A percentile compares a stretch with the other conserved stretches of the same genome.
Conservation (phyloP, 1,284 basidiomycete species). For the Tilletia walkeri region DNA sequence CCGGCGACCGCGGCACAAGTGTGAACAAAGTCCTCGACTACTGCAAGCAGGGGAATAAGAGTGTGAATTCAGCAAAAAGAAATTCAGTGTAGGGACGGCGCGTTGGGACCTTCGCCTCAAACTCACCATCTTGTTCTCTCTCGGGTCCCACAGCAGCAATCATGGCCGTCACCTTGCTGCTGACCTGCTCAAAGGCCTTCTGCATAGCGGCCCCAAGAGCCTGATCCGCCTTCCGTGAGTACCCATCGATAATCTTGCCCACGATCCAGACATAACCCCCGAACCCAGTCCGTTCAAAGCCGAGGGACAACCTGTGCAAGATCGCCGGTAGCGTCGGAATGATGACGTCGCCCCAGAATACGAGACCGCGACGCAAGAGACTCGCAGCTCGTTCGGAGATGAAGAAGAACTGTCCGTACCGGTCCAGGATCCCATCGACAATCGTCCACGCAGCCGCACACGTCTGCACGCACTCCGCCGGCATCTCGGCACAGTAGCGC, state of each 20-base stretch:
- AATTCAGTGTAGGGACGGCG: conserved; percentile 72
- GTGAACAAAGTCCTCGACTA: conserved; percentile 91
- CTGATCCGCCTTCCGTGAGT: conserved; percentile 31
- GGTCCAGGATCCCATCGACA: conserved; percentile 74
- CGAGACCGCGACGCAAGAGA: conserved; percentile 79
- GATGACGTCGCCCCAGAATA: conserved; percentile 73
- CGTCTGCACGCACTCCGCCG: conserved; percentile 73
- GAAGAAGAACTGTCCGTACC: conserved; percentile 75
- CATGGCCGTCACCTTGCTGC: conserved; percentile 35
- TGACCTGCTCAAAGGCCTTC: conserved; percentile 40
- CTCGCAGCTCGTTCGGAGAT: conserved; percentile 82
- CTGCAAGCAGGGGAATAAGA: conserved; percentile 58
- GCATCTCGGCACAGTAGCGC: conserved; percentile 57
- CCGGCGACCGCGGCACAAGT: conserved; percentile 72
- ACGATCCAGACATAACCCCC: conserved; percentile 92
- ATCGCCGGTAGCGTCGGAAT: conserved; percentile 71
- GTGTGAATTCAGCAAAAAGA: conserved; percentile 73
- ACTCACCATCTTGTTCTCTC: conserved; percentile 35
- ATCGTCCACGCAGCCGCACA: conserved; percentile 78
- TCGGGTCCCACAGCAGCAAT: conserved; percentile 34
- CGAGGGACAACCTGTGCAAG: conserved; percentile 70
- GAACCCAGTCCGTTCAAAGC: conserved; percentile 78
- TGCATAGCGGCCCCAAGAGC: conserved; percentile 32
- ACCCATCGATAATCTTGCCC: conserved; percentile 66
- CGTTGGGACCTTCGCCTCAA: conserved; percentile 57